phyloP scores from a whole-genome alignment of 495 filamentous ascomycete species.

The Neurospora cerealis region DNA sequence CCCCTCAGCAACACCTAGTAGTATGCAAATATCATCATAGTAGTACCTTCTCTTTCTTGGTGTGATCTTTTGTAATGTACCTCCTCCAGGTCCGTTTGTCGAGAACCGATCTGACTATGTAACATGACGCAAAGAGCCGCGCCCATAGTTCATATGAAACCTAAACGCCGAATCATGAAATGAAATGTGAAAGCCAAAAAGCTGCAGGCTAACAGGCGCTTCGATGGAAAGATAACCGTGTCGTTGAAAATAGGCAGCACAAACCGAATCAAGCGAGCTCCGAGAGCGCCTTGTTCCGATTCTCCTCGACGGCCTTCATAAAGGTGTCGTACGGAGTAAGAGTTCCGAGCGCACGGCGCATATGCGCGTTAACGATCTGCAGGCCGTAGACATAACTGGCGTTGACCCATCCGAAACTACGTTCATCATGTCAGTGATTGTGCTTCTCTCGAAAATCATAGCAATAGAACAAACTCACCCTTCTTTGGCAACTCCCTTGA shows the following conservation, averaged over 20 bases:
- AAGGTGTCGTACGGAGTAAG: slow-evolving; percentile 76
- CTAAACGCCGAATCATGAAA: not conserved
- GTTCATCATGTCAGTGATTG: slow-evolving; percentile 17
- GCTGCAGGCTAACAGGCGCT: not conserved
- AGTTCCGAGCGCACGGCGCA: slow-evolving; percentile 73
- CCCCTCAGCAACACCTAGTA: not conserved
- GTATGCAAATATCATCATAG: not conserved
- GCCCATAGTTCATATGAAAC: not conserved
- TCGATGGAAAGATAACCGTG: not conserved
- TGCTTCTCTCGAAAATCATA: not conserved
- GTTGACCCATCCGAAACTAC: slow-evolving; percentile 96
- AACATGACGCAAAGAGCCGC: not conserved
- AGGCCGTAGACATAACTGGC: slow-evolving; percentile 89
- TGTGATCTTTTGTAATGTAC: not conserved
- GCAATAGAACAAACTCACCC: slow-evolving; percentile 53
- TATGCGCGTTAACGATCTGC: slow-evolving; percentile 71
- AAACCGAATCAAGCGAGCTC: slow-evolving; percentile 19
- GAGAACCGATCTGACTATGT: not conserved
- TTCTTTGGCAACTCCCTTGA: slow-evolving; percentile 89
- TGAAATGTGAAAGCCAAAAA: not conserved
- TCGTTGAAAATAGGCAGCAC: not conserved
- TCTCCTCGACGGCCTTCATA: slow-evolving; percentile 39
- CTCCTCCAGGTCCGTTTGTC: not conserved
- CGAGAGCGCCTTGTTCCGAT: slow-evolving; percentile 32
- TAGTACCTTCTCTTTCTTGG: not conserved